These are phyloP conservation scores for Filobasidium uniguttulatum DNA, from an alignment of 1,284 basidiomycete species.

Conservation along the genomic window DNA sequence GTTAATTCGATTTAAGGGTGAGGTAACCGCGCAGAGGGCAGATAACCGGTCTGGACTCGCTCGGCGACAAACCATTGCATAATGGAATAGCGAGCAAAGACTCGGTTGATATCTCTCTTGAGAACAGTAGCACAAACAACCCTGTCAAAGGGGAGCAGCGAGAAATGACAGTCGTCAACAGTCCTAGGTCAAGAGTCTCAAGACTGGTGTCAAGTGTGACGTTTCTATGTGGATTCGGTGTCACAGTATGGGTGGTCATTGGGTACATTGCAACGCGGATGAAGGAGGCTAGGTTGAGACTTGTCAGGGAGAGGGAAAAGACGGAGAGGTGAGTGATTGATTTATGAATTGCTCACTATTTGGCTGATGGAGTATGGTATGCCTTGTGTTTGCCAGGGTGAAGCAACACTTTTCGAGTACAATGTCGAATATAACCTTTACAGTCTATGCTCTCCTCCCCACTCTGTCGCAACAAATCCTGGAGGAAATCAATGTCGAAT, in stretches of 20 bases:
- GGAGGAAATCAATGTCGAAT: conserved; percentile 29
- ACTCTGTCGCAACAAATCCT: conserved; percentile 31
- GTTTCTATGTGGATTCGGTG: neutral
- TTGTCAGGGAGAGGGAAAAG: neutral
- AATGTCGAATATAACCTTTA: conserved; percentile 33
- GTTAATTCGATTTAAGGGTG: no score
- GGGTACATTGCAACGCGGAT: neutral
- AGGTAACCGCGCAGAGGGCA: no score
- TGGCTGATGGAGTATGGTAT: neutral
- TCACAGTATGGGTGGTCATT: neutral
- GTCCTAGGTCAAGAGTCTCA: no score
- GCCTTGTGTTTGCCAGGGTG: no score
- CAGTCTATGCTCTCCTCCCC: conserved; percentile 35
- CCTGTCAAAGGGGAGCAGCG: no score
- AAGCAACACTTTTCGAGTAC: conserved; percentile 34
- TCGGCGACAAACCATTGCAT: no score
- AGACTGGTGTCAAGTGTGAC: no score
- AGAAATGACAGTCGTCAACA: no score
- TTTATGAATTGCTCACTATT: neutral
- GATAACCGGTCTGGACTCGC: no score
- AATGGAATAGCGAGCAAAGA: no score
- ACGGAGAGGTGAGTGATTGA: neutral
- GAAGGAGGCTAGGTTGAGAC: neutral
- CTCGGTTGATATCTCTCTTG: no score
- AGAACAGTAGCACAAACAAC: no score